Percentiles rank a stretch among this genome's conserved stretches.
These are phyloP conservation scores for Komagataella populi DNA, from an alignment of 805 yeast species.

Conservation along the genomic window DNA sequence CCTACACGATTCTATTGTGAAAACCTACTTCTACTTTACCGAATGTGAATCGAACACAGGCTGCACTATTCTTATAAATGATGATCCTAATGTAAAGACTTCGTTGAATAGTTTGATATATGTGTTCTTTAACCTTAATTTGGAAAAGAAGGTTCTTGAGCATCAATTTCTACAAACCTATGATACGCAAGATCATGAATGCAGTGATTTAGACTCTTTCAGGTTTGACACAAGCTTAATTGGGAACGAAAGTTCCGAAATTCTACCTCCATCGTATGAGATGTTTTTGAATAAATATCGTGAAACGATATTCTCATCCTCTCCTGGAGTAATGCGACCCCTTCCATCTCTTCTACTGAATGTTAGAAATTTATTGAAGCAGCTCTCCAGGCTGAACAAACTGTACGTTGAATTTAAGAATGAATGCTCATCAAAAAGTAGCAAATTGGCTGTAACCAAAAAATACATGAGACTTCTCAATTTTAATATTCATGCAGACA, in stretches of 20 bases:
- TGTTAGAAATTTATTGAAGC: slow-evolving; percentile 10
- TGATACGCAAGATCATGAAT: slow-evolving; percentile 11
- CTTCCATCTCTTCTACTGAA: slow-evolving; percentile 31
- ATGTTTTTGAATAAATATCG: slow-evolving; percentile 2
- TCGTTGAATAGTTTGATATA: slow-evolving; percentile 72
- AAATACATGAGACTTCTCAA: slow-evolving; percentile 6
- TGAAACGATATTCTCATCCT: slow-evolving; percentile 39
- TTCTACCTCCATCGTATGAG: neutral
- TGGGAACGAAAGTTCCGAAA: slow-evolving; percentile 8
- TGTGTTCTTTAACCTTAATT: slow-evolving; percentile 61
- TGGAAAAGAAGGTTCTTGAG: slow-evolving; percentile 64
- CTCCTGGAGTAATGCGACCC: slow-evolving; percentile 72
- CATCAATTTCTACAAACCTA: slow-evolving; percentile 51
- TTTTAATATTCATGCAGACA: slow-evolving; percentile 4
- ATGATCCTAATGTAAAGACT: slow-evolving; percentile 51
- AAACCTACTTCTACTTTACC: slow-evolving; percentile 65
- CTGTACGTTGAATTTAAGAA: slow-evolving; percentile 11
- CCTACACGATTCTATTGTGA: slow-evolving; percentile 37
- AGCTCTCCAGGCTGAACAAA: slow-evolving; percentile 16
- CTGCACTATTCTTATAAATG: slow-evolving; percentile 67
- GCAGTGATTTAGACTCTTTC: neutral
- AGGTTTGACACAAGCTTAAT: slow-evolving; percentile 3
- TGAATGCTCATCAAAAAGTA: neutral
- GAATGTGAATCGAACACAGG: slow-evolving; percentile 71
- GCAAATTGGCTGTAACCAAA: slow-evolving; percentile 1